Evolutionary conservation across 78 protist genomes (phyloP).

Genomic region (Goniomonas avonlea): DNA sequence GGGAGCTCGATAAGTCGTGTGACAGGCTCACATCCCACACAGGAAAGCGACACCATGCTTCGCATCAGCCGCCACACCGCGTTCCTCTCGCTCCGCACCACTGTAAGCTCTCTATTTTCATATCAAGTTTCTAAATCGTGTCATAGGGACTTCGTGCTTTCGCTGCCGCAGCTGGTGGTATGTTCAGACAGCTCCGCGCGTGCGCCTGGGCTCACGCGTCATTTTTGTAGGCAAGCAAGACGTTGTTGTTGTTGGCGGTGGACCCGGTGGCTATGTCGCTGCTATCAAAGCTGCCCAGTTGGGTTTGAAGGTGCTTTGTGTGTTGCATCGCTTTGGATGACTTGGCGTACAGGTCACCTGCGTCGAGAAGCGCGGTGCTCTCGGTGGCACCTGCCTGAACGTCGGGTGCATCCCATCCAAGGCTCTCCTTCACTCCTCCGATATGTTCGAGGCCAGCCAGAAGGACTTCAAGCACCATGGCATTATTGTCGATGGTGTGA

Average conservation of each 20-base stretch:
- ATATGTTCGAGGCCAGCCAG: constrained; percentile 77
- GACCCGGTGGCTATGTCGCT: constrained; percentile 99
- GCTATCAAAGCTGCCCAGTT: constrained; percentile 99
- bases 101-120: too few relatives aligned
- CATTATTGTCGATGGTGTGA: constrained; percentile 33
- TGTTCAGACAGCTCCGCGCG: too few relatives aligned
- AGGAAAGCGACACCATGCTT: too few relatives aligned
- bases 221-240: too few relatives aligned
- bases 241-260: constrained; percentile 95
- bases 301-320: constrained; percentile 64
- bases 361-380: constrained; percentile 87
- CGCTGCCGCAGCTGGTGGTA: too few relatives aligned
- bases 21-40: too few relatives aligned
- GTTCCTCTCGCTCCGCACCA: too few relatives aligned
- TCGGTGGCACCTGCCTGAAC: constrained; percentile 94
- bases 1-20: too few relatives aligned
- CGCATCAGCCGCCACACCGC: too few relatives aligned
- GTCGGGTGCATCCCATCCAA: constrained; percentile 99
- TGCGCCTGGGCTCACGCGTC: too few relatives aligned
- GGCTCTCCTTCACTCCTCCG: constrained; percentile 92
- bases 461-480: constrained; percentile 35
- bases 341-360: constrained; percentile 47
- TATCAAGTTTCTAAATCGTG: too few relatives aligned
- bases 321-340: neutral
- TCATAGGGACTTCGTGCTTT: too few relatives aligned